Evolutionary conservation across 805 yeast genomes (phyloP).

Genomic region (Yarrowia divulgata): DNA sequence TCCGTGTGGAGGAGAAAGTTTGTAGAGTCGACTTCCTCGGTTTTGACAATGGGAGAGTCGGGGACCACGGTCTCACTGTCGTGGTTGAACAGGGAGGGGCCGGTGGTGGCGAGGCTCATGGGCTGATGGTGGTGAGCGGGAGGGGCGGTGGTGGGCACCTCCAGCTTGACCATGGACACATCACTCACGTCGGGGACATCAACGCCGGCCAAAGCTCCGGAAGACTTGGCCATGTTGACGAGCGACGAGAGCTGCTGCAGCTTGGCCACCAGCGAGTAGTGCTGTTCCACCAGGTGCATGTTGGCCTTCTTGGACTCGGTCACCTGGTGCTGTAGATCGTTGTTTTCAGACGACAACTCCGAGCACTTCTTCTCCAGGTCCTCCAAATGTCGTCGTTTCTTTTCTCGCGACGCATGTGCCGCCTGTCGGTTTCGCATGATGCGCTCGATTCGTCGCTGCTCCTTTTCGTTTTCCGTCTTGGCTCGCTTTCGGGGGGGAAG

Average conservation of each 20-base stretch:
- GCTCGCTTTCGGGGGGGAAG: slow-evolving; percentile 97
- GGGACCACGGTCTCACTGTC: slow-evolving; percentile 18
- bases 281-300: slow-evolving; percentile 43
- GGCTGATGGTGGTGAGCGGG: neutral
- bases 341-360: slow-evolving; percentile 46
- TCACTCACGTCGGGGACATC: slow-evolving; percentile 36
- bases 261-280: slow-evolving; percentile 42
- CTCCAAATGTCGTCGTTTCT: slow-evolving; percentile 92
- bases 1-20: slow-evolving; percentile 38
- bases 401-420: slow-evolving; percentile 96
- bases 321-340: slow-evolving; percentile 44
- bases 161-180: slow-evolving; percentile 5
- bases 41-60: slow-evolving; percentile 38
- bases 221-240: slow-evolving; percentile 43
- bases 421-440: slow-evolving; percentile 94
- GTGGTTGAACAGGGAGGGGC: slow-evolving; percentile 21
- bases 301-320: slow-evolving; percentile 41
- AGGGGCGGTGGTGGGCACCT: slow-evolving; percentile 3
- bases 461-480: slow-evolving; percentile 94
- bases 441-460: slow-evolving; percentile 92
- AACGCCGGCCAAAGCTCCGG: slow-evolving; percentile 43
- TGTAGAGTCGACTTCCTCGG: slow-evolving; percentile 36
- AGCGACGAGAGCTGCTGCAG: slow-evolving; percentile 42
- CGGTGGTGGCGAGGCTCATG: slow-evolving; percentile 12
- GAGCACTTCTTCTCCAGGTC: slow-evolving; percentile 67